phyloP scores from a whole-genome alignment of 345 rosid species.

The Microthlaspi erraticum region DNA sequence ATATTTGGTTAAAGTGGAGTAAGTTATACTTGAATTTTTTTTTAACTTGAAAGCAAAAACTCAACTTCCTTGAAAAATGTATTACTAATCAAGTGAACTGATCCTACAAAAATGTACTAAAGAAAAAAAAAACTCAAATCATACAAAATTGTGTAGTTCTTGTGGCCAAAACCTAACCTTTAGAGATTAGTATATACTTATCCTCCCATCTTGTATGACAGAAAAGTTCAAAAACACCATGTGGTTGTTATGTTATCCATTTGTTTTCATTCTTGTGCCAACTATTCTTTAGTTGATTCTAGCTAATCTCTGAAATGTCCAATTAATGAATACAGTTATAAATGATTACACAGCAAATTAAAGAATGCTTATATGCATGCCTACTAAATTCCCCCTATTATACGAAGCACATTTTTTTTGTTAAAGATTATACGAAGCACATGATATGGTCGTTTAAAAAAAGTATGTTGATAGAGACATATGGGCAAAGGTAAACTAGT shows the following conservation, averaged over 20 bases:
- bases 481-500: conserved; percentile 22
- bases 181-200: conserved; percentile 45
- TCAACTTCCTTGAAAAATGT: no score
- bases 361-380: conserved; percentile 30
- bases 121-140: no score
- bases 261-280: conserved; percentile 4
- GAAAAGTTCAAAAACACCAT: conserved; percentile 19
- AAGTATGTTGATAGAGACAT: conserved; percentile 16
- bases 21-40: no score
- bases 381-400: conserved; percentile 32
- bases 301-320: not conserved
- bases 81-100: no score
- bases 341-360: not conserved
- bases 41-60: no score
- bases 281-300: not conserved
- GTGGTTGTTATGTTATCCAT: conserved; percentile 34
- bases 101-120: no score
- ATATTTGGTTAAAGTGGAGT: no score
- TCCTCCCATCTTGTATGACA: conserved; percentile 33
- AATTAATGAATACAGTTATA: not conserved
- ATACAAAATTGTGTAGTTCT: conserved; percentile 19
- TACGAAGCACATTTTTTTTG: conserved; percentile 36
- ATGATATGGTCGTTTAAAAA: conserved; percentile 18
- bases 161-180: conserved; percentile 26
- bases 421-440: no score